These are phyloP conservation scores for Arctium minus DNA, from an alignment of 129 eudicot genomes.

Conservation along the genomic window DNA sequence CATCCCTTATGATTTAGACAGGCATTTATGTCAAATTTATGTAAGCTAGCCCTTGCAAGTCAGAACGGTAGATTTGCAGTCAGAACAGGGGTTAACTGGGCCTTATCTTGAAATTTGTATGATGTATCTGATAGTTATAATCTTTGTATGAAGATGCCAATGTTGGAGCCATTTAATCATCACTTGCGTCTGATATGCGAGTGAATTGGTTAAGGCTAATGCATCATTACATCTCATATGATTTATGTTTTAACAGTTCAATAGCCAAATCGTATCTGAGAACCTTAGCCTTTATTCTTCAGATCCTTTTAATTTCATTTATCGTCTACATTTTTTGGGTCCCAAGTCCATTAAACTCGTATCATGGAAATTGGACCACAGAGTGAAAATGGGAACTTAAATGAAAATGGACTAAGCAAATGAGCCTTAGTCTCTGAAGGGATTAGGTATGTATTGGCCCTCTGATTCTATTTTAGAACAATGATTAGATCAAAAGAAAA, in stretches of 20 bases:
- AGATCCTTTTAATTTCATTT: neutral
- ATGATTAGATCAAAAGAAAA: neutral
- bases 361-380: neutral
- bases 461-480: neutral
- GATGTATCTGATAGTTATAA: too few relatives aligned
- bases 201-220: neutral
- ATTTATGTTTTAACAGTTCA: too few relatives aligned
- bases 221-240: too few relatives aligned
- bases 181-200: neutral
- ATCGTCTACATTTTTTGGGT: neutral
- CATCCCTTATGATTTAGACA: neutral
- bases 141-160: neutral
- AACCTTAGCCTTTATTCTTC: neutral
- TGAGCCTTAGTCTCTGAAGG: neutral
- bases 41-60: neutral
- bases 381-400: neutral
- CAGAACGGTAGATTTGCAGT: neutral
- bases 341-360: neutral
- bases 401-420: too few relatives aligned
- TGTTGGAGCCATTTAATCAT: neutral
- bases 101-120: neutral
- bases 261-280: neutral
- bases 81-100: neutral
- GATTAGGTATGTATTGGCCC: neutral
- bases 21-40: neutral